Base-by-base conservation (phyloP, 257 asterid genomes). In the Marsdenia floribunda region DNA sequence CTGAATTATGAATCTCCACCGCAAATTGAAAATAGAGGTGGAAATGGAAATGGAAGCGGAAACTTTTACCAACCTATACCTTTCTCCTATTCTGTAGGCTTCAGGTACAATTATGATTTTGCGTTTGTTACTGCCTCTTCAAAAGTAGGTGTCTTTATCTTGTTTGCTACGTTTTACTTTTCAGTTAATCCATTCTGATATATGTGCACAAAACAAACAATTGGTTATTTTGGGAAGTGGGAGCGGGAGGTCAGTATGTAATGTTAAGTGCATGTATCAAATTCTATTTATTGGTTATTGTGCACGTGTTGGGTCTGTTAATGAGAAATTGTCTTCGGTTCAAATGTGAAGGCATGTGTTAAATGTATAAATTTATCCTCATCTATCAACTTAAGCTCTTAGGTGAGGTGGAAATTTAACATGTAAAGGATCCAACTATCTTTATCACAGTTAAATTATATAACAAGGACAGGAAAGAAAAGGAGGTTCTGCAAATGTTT, bases 1-100 rank as follows among this genome's bases (percentile, higher is more conserved):
- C 78, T 90, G 87, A 82, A 80, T 69, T 68, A 65, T 4, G 93
- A 85, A 78, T 84, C 96, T 79, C 86, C 92, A 76, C 87, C 89
- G 59, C 86, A 76, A 70, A 72, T 85, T 22, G 83, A 65, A 73
- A 80, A 82, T 68, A 81, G 85, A 81, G 86, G 78, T 74, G 69
- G 75, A 71, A 79, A 68, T 59, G 65, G 69, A 37, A 59, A 70
- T 58, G 88, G 89, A 37, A 80, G 68, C 63, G 83, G 81, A 74
- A 83, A 79, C 80, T 68, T 77, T 59, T 81, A 83, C 72, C 88
- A 79, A 55, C 90, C 90, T 72, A 68, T 86, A 75, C 86, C 84
- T 75, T 83, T 81, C 79, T 80, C 88, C 49, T 82, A 80, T 78
- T 74, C 90, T 47, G 47, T 75, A 19, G 85, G 86, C 68, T 83